Conservation (phyloP, 768 basidiomycete genomes). For the Pleurotus salmoneostramineus region DNA sequence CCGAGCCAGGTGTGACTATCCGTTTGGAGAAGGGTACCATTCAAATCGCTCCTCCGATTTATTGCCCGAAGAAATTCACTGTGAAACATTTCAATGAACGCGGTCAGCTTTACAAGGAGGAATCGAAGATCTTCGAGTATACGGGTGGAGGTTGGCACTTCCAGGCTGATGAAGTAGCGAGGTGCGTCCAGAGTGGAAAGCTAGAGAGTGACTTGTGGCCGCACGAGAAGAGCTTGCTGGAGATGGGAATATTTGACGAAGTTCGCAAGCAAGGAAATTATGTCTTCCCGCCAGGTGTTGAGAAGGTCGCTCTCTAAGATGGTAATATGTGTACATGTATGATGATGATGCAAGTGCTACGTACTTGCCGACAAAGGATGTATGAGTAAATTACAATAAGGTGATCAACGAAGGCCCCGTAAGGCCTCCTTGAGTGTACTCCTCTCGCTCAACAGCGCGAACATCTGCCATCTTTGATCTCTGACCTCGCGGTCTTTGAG, state of each 20-base stretch:
- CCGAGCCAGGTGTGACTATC: constrained; percentile 55
- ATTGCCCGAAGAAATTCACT: constrained; percentile 59
- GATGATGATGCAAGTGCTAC: not conserved
- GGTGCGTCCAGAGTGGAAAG: constrained; percentile 72
- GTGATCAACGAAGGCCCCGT: constrained; percentile 16
- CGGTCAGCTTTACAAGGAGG: constrained; percentile 41
- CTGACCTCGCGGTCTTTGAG: constrained; percentile 62
- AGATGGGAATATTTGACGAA: constrained; percentile 86
- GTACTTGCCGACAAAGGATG: not conserved
- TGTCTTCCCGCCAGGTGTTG: constrained; percentile 13
- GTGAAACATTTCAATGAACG: constrained; percentile 55
- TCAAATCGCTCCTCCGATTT: constrained; percentile 60
- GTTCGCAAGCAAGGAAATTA: constrained; percentile 32
- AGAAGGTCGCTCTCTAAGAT: constrained; percentile 8
- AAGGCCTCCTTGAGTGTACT: constrained; percentile 66
- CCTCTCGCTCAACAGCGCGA: constrained; percentile 69
- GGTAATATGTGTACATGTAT: not conserved
- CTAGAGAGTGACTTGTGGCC: constrained; percentile 72
- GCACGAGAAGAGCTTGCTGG: constrained; percentile 73
- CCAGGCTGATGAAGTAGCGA: constrained; percentile 85
- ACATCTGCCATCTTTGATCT: constrained; percentile 74
- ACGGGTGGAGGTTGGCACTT: constrained; percentile 77
- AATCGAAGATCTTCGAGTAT: constrained; percentile 54
- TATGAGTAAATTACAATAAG: no score
- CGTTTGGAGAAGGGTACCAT: constrained; percentile 76